Conservation (phyloP, 1,284 basidiomycete genomes). For the Meira miltonrushii region DNA sequence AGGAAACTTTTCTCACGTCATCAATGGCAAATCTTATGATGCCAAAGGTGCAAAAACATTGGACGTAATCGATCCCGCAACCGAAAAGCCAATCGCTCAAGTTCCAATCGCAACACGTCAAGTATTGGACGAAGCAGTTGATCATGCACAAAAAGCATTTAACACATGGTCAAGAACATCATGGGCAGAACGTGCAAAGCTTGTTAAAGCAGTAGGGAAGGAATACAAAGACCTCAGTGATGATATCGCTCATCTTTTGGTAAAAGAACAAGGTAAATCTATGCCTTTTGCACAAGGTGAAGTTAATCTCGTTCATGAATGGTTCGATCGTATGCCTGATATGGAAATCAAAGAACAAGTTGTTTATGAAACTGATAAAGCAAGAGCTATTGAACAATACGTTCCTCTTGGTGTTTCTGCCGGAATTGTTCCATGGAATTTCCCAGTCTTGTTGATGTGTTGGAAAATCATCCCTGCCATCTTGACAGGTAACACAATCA, state of each 20-base stretch:
- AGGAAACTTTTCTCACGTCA: conserved; percentile 24
- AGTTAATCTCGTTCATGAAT: conserved; percentile 14
- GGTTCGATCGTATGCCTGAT: conserved; percentile 23
- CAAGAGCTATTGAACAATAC: conserved; percentile 17
- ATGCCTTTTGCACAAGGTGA: conserved; percentile 17
- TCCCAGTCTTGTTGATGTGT: conserved; percentile 25
- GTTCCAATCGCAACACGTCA: conserved; percentile 7
- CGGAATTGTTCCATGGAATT: conserved; percentile 34
- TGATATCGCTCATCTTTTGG: conserved; percentile 25
- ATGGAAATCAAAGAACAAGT: conserved; percentile 22
- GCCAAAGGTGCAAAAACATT: conserved; percentile 21
- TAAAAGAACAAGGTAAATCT: conserved; percentile 27
- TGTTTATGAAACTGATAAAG: conserved; percentile 17
- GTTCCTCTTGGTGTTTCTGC: conserved; percentile 25
- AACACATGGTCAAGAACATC: conserved; percentile 20
- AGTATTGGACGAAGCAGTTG: conserved; percentile 14
- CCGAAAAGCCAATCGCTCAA: conserved; percentile 23
- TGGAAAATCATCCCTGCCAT: conserved; percentile 27
- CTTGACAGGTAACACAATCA: conserved; percentile 28
- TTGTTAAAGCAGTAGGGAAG: conserved; percentile 20
- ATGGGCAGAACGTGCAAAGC: conserved; percentile 24
- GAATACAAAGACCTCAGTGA: conserved; percentile 18
- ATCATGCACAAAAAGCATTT: conserved; percentile 25
- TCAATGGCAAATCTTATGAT: conserved; percentile 24
- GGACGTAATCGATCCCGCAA: conserved; percentile 28